phyloP scores from a whole-genome alignment of 257 asterid species.

The Nicotiana otophora region DNA sequence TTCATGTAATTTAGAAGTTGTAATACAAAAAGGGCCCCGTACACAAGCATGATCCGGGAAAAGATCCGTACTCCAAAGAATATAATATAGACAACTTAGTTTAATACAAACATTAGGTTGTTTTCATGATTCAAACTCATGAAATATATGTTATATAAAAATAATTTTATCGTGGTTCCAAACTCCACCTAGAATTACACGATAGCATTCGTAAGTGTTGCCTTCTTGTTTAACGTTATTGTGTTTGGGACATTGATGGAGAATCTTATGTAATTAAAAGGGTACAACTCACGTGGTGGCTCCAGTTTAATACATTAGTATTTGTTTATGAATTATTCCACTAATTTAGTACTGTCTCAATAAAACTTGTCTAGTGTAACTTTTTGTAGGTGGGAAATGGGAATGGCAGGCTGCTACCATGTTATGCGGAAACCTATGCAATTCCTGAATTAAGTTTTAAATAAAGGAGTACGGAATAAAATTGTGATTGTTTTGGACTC shows the following conservation, averaged over 20 bases:
- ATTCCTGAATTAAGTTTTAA: background rate
- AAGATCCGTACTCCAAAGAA: no score
- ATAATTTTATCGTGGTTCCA: no score
- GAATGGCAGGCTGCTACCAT: conserved; percentile 24
- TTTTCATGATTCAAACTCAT: no score
- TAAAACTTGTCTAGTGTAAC: background rate
- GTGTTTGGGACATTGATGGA: background rate
- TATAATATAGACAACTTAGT: no score
- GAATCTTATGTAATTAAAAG: background rate
- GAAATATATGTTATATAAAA: no score
- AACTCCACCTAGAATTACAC: no score
- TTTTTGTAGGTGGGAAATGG: conserved; percentile 12
- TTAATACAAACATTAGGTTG: no score
- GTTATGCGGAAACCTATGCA: conserved; percentile 12
- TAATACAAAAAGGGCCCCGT: no score
- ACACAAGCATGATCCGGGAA: no score
- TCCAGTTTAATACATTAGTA: background rate
- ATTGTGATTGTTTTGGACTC: no score
- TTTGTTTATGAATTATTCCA: background rate
- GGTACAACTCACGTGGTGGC: background rate
- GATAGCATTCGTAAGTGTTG: background rate
- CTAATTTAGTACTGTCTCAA: background rate
- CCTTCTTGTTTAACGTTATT: background rate
- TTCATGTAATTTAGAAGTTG: no score
- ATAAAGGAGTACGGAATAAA: background rate